phyloP scores from a whole-genome alignment of 192 early-diverging fungal species.

The Funneliformis mosseae region DNA sequence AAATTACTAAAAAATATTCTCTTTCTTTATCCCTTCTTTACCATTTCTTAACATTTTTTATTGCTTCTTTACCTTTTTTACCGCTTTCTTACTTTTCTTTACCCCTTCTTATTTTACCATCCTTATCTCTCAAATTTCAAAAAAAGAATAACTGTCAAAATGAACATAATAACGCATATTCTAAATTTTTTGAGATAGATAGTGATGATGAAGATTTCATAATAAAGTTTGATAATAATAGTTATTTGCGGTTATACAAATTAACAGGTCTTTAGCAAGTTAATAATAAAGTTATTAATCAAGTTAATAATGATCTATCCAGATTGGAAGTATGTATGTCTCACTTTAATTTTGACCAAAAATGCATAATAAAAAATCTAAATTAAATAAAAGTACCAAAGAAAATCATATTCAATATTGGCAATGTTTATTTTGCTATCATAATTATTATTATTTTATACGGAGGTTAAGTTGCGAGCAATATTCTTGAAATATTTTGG shows the following conservation, averaged over 20 bases:
- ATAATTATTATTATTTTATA: constrained; percentile 1
- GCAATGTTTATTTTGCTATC: neutral
- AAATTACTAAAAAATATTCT: too few relatives aligned
- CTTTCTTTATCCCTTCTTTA: too few relatives aligned
- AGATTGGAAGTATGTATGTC: neutral
- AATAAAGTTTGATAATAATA: neutral
- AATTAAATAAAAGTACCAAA: neutral
- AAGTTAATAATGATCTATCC: neutral
- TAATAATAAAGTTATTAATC: neutral
- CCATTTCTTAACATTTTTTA: too few relatives aligned
- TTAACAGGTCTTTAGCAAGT: neutral
- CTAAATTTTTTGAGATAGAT: neutral
- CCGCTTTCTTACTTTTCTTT: too few relatives aligned
- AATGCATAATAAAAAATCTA: neutral
- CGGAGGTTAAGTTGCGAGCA: neutral
- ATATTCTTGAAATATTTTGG: neutral
- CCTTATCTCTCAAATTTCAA: too few relatives aligned
- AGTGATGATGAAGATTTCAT: neutral
- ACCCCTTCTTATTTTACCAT: too few relatives aligned
- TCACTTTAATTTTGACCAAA: neutral
- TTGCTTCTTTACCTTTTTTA: too few relatives aligned
- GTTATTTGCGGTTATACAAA: neutral
- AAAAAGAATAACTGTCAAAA: neutral
- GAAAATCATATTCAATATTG: neutral
- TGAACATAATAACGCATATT: neutral